Conservation (phyloP, 2,329 filamentous ascomycete genomes). For the Knufia fluminis region DNA sequence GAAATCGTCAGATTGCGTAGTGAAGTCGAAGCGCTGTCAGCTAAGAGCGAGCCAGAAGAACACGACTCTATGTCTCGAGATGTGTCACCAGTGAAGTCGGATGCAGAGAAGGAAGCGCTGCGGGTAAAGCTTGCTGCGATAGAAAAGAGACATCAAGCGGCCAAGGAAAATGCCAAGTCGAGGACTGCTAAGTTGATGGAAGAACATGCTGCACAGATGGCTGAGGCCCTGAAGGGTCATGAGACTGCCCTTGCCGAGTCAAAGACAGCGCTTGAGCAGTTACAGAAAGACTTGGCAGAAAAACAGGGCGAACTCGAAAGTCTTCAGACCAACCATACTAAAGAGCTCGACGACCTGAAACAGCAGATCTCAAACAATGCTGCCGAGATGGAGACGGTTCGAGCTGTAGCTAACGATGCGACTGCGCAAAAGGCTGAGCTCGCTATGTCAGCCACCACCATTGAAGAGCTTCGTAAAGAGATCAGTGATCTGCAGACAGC, state of each 20-base stretch:
- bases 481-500: background rate
- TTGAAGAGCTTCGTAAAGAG: conserved; percentile 2
- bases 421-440: conserved; percentile 1
- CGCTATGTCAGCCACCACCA: background rate
- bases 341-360: conserved; percentile 11
- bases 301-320: conserved; percentile 13
- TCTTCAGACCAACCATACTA: conserved; percentile 7
- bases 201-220: conserved; percentile 14
- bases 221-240: conserved; percentile 9
- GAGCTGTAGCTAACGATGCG: background rate
- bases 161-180: conserved; percentile 16
- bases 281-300: conserved; percentile 16
- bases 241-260: conserved; percentile 12
- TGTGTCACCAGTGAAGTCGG: background rate
- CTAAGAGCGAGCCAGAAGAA: background rate
- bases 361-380: conserved; percentile 3
- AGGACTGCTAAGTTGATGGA: conserved; percentile 16
- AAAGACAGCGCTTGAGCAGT: conserved; percentile 9
- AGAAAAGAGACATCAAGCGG: conserved; percentile 15
- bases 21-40: background rate
- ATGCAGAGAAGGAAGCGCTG: conserved; percentile 28
- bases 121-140: conserved; percentile 22
- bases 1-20: conserved; percentile 2
- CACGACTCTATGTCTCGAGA: background rate
- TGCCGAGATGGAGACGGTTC: conserved; percentile 10